A percentile compares a stretch with the other conserved stretches of the same genome.
Conservation (phyloP, 495 filamentous ascomycete genomes). For the Penicillium paxilli region DNA sequence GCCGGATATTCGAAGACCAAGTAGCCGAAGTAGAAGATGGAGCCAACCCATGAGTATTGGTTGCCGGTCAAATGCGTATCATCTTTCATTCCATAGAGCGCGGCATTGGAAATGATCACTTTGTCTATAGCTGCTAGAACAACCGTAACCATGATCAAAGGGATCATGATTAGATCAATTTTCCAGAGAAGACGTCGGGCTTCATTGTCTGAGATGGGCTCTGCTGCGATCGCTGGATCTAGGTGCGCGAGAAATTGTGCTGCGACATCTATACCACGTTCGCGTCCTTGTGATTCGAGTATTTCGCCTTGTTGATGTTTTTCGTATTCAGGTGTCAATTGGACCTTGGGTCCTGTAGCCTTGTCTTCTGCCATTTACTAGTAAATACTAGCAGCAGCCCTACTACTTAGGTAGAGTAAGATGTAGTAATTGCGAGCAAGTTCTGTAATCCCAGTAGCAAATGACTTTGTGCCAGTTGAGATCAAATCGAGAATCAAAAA, state of each 20-base stretch:
- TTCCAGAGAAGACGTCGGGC: slow-evolving; percentile 31
- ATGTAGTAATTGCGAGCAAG: too few species aligned
- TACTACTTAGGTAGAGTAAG: too few species aligned
- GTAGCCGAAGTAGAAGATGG: slow-evolving; percentile 52
- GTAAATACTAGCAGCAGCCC: too few species aligned
- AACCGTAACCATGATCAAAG: slow-evolving; percentile 32
- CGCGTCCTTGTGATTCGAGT: background rate
- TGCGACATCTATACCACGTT: slow-evolving; percentile 19
- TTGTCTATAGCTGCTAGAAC: slow-evolving; percentile 35
- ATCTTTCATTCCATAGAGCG: slow-evolving; percentile 46
- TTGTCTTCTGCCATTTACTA: slow-evolving; percentile 6
- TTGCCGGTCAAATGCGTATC: slow-evolving; percentile 40
- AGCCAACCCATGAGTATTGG: slow-evolving; percentile 49
- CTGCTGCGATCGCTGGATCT: slow-evolving; percentile 9
- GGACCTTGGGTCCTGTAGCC: background rate
- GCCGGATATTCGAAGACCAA: slow-evolving; percentile 51
- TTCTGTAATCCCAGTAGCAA: too few species aligned
- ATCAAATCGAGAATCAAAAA: too few species aligned
- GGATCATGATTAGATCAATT: slow-evolving; percentile 33
- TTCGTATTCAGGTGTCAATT: slow-evolving; percentile 1
- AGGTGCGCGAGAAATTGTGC: slow-evolving; percentile 14
- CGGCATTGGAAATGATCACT: slow-evolving; percentile 33
- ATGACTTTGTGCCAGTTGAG: too few species aligned
- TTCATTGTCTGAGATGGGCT: slow-evolving; percentile 16
- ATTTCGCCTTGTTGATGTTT: slow-evolving; percentile 10